Evolutionary conservation across 176 grass and related monocot genomes (phyloP).

Genomic region (Oryza punctata): DNA sequence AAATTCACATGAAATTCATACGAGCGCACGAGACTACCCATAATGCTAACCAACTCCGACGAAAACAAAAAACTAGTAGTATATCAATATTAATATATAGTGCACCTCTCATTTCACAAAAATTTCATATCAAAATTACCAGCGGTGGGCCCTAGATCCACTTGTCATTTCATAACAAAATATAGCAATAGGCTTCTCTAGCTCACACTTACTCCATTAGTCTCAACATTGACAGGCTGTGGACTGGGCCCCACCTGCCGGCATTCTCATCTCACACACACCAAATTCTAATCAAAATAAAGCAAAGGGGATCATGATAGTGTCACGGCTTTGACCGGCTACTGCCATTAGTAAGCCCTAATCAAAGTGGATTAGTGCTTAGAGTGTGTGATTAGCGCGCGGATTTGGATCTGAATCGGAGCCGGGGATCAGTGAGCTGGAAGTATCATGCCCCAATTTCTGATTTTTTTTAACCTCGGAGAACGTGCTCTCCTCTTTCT

Average conservation of each 20-base stretch:
- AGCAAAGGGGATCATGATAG: background rate
- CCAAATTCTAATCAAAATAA: background rate
- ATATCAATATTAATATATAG: too few relatives aligned
- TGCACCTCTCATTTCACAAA: too few relatives aligned
- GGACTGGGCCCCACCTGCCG: background rate
- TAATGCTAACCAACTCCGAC: too few relatives aligned
- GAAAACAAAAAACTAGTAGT: too few relatives aligned
- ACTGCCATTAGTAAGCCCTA: background rate
- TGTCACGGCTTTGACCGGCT: background rate
- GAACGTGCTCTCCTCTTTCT: constrained; percentile 6
- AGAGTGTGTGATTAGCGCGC: background rate
- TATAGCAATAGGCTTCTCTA: background rate
- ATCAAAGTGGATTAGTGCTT: background rate
- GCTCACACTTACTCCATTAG: background rate
- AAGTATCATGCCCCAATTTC: background rate
- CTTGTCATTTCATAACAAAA: background rate
- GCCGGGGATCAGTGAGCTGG: constrained; percentile 24
- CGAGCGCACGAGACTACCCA: too few relatives aligned
- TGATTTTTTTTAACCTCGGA: background rate
- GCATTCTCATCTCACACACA: background rate
- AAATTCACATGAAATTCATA: too few relatives aligned
- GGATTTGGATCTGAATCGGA: background rate
- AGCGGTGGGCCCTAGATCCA: too few relatives aligned
- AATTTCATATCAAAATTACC: too few relatives aligned
- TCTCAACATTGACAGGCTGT: background rate